Conservation (phyloP, 2,329 filamentous ascomycete genomes). For the Endocalyx cinctus region DNA sequence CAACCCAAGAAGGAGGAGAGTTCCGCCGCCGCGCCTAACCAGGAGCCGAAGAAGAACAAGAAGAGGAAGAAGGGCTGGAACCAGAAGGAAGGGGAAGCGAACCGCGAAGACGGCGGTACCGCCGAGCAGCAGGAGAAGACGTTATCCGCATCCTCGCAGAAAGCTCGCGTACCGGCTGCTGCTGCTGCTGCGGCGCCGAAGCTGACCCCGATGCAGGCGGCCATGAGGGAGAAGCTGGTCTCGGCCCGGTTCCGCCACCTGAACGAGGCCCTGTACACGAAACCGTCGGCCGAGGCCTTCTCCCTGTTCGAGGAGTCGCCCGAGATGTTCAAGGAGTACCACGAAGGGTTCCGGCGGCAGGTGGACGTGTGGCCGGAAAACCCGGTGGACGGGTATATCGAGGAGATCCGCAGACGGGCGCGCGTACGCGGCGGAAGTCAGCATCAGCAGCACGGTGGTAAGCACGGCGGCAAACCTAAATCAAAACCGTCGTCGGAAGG, state of each 20-base stretch:
- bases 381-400: conserved; percentile 83
- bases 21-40: conserved; percentile 3
- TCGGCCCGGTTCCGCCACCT: conserved; percentile 95
- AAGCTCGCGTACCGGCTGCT: conserved; percentile 6
- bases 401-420: conserved; percentile 58
- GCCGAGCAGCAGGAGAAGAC: conserved; percentile 7
- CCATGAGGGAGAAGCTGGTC: conserved; percentile 92
- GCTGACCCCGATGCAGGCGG: conserved; percentile 86
- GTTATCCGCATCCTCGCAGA: conserved; percentile 9
- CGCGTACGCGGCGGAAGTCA: conserved; percentile 3
- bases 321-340: conserved; percentile 94
- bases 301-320: conserved; percentile 78
- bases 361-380: conserved; percentile 96
- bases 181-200: conserved; percentile 41
- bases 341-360: conserved; percentile 92
- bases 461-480: conserved; percentile 10
- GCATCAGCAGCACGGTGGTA: conserved; percentile 15
- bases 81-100: conserved; percentile 8
- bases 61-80: conserved; percentile 23
- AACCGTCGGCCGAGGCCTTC: conserved; percentile 78
- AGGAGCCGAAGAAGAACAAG: conserved; percentile 24
- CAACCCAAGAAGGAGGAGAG: conserved; percentile 8
- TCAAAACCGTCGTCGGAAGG: conserved; percentile 5
- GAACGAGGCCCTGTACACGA: conserved; percentile 94
- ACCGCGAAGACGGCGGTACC: conserved; percentile 11